Evolutionary conservation across 164 flowering plant species (phyloP), one percentile per base, ranked within the genome.

Genomic region (Sedum album): DNA sequence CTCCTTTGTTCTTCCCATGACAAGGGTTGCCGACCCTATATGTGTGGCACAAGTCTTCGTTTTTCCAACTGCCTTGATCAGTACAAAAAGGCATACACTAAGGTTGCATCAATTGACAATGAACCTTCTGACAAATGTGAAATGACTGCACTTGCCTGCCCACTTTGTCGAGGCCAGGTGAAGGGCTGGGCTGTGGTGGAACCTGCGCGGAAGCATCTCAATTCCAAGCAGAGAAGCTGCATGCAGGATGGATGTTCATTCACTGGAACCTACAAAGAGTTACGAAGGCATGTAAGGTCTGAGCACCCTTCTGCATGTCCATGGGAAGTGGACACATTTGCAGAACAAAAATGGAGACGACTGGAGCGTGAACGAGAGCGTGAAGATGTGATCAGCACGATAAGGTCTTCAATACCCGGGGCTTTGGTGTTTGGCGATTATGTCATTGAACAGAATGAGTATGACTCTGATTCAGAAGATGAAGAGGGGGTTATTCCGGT

Each of bases 401-500:
- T 67, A 26, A 55, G 77, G 72, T 73, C 85, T 30, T 76, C 85
- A 20, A 79, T 72, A 75, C 87, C 84, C 0, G 84, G 84, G 67
- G 79, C 87, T 28, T 74, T 83, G 68, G 82, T 83, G 13, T 55
- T 77, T 11, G 84, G 87, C 5, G 87, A 83, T 68, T 83, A 81
- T 70, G 87, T 83, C 1, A 79, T 83, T 55, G 87, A 83, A 64
- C 70, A 72, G 13, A 70, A 69, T 18, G 23, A 65, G 67, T 36
- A 67, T 46, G 75, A 57, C 36, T 73, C 70, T 49, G 80, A 71
- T 67, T 66, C 53, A 10, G 80, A 73, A 14, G 79, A 73, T n/a
- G 79, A 69, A 64, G 68, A n/a, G 69, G 57, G 28, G 9, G 6
- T 10, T 48, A 5, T 10, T 20, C 21, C 53, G 6, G n/a, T 18